These are phyloP conservation scores for Zychaea mexicana DNA, from an alignment of 371 early-diverging fungal species.

Conservation along the genomic window DNA sequence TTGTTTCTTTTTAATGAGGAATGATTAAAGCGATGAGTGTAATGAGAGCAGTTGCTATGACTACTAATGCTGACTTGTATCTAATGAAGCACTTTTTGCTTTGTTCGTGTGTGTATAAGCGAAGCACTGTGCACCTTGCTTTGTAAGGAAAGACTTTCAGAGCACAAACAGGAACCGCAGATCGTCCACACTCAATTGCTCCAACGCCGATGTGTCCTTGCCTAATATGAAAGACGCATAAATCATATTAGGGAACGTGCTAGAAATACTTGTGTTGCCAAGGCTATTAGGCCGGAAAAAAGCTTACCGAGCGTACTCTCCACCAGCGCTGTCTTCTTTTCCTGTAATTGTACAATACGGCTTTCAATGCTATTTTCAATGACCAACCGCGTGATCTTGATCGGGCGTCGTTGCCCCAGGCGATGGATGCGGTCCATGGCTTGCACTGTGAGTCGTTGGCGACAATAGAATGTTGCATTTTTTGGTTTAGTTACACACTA, in stretches of 20 bases:
- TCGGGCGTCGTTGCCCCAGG: constrained; percentile 89
- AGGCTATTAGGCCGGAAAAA: too few species aligned
- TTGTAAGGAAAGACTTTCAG: too few species aligned
- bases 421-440: constrained; percentile 93
- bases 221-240: constrained; percentile 16
- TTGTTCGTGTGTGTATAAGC: not conserved
- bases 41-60: too few species aligned
- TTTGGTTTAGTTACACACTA: not conserved
- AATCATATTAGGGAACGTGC: too few species aligned
- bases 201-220: constrained; percentile 63
- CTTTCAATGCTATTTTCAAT: constrained; percentile 97
- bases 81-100: not conserved
- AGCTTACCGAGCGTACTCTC: constrained; percentile 87
- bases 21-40: too few species aligned
- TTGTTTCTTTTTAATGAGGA: not conserved
- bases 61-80: too few species aligned
- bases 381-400: constrained; percentile 86
- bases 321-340: constrained; percentile 93
- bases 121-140: too few species aligned
- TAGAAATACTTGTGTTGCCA: too few species aligned
- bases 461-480: not conserved
- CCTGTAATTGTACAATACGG: constrained; percentile 92
- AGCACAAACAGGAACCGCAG: constrained; percentile 85
- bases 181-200: constrained; percentile 81
- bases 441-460: constrained; percentile 44